Conservation (phyloP, 2,329 filamentous ascomycete genomes). For the Cadophora malorum region DNA sequence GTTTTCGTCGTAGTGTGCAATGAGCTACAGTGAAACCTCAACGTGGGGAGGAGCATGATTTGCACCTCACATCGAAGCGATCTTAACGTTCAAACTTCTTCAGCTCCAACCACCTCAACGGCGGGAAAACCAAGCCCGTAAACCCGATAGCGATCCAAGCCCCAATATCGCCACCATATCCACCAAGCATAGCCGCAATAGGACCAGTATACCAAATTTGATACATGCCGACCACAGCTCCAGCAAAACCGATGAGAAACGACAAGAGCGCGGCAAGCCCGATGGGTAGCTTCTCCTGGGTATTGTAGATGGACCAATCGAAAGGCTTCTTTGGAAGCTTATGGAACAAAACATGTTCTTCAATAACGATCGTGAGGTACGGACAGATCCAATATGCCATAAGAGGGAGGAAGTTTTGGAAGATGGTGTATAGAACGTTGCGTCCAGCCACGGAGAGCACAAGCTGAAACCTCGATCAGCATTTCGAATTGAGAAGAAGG, state of each 20-base stretch:
- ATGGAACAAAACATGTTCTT: conserved; percentile 67
- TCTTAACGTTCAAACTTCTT: conserved; percentile 24
- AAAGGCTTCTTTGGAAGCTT: conserved; percentile 58
- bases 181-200: conserved; percentile 29
- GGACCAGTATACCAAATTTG: conserved; percentile 73
- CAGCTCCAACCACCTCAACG: conserved; percentile 30
- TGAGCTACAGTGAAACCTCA: too few relatives aligned
- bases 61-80: background rate
- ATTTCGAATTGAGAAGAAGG: background rate
- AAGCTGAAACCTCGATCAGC: background rate
- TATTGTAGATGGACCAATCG: conserved; percentile 55
- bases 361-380: conserved; percentile 65
- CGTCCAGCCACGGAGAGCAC: conserved; percentile 54
- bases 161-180: conserved; percentile 34
- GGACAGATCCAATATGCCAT: conserved; percentile 75
- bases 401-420: conserved; percentile 70
- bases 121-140: conserved; percentile 20
- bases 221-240: conserved; percentile 68
- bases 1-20: too few relatives aligned
- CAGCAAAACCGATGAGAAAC: conserved; percentile 69
- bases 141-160: conserved; percentile 21
- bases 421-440: conserved; percentile 64
- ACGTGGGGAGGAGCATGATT: too few relatives aligned
- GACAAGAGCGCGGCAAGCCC: conserved; percentile 65
- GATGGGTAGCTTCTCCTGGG: conserved; percentile 61